Conservation (phyloP, 345 rosid species). For the Brassica incana region DNA sequence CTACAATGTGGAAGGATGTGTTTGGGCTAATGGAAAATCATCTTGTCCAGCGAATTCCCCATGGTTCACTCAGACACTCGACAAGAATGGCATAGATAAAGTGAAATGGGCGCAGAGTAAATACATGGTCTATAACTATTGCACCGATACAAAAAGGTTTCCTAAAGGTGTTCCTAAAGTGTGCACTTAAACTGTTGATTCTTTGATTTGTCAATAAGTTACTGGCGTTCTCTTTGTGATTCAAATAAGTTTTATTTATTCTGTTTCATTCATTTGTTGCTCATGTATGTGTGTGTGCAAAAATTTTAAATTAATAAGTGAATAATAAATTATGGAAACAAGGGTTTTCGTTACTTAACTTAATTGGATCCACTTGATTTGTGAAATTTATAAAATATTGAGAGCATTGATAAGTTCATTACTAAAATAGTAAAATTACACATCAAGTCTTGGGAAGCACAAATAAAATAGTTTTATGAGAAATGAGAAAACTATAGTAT, state of each 20-base stretch:
- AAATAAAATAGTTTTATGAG: background rate
- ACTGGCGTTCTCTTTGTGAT: conserved; percentile 5
- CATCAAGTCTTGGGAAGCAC: background rate
- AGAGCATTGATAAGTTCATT: background rate
- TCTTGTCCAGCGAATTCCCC: conserved; percentile 39
- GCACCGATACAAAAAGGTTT: conserved; percentile 34
- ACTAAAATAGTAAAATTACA: background rate
- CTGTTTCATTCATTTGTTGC: conserved; percentile 19
- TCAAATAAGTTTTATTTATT: background rate
- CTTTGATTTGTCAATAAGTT: conserved; percentile 5
- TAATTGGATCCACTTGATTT: background rate
- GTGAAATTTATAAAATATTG: background rate
- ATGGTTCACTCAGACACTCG: conserved; percentile 47
- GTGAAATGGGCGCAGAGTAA: conserved; percentile 49
- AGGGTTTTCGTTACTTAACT: background rate
- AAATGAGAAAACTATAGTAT: background rate
- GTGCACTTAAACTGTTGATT: conserved; percentile 20
- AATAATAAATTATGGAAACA: background rate
- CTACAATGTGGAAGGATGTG: conserved; percentile 55
- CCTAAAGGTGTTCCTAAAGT: conserved; percentile 35
- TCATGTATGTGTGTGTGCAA: conserved; percentile 9
- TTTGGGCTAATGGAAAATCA: conserved; percentile 50
- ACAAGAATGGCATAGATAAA: conserved; percentile 24
- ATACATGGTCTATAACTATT: conserved; percentile 50
- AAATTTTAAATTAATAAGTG: background rate